phyloP scores from a whole-genome alignment of 768 basidiomycete genomes.

The Amylocystis lapponica region DNA sequence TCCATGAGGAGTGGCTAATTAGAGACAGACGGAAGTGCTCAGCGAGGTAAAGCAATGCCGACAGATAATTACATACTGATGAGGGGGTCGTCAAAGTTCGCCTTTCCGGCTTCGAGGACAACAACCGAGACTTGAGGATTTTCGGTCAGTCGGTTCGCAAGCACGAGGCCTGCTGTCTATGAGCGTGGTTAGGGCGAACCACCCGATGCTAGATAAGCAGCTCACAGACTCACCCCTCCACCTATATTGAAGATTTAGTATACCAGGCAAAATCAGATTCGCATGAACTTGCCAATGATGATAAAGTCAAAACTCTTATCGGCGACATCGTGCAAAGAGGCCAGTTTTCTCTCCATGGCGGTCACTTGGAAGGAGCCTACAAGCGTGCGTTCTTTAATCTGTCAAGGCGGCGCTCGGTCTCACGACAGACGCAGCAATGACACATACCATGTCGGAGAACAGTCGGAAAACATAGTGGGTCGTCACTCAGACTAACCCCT shows the following conservation, averaged over 20 bases:
- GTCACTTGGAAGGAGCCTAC: not conserved
- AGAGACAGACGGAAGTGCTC: not conserved
- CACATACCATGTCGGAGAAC: no score
- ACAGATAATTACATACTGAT: constrained; percentile 2
- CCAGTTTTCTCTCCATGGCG: constrained; percentile 7
- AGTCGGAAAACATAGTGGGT: no score
- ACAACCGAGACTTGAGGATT: constrained; percentile 29
- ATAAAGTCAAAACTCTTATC: constrained; percentile 17
- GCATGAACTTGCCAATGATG: constrained; percentile 9
- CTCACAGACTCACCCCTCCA: constrained; percentile 1
- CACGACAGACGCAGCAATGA: no score
- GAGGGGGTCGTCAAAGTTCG: constrained; percentile 5
- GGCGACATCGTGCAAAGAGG: constrained; percentile 9
- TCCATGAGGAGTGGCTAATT: not conserved
- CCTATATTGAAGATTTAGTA: not conserved
- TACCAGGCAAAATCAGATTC: not conserved
- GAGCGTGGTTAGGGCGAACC: no score
- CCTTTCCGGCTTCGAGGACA: constrained; percentile 28
- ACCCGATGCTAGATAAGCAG: no score
- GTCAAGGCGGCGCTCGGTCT: no score
- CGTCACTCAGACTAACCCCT: no score
- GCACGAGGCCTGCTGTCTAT: constrained; percentile 31
- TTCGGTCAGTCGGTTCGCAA: constrained; percentile 33
- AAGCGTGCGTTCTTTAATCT: no score
- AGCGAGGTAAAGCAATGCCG: not conserved